These are phyloP conservation scores for Saccharata proteae DNA, from an alignment of 2,329 filamentous ascomycete genomes.

Conservation along the genomic window DNA sequence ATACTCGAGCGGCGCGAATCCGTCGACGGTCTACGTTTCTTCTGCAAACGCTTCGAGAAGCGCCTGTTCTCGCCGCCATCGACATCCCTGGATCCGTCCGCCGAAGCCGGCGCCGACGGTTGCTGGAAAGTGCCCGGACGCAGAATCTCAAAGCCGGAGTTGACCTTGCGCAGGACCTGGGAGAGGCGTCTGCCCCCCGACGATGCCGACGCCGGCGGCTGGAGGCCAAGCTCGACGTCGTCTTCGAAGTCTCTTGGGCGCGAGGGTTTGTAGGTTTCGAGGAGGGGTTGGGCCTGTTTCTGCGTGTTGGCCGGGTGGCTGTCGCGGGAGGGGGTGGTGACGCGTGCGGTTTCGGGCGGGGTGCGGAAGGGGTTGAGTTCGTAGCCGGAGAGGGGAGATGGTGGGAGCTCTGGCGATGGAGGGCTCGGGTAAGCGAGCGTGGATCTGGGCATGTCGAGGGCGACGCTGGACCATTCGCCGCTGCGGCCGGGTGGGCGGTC, in stretches of 20 bases:
- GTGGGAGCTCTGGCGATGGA: constrained; percentile 1
- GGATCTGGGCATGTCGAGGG: constrained; percentile 17
- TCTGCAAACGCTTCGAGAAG: constrained; percentile 29
- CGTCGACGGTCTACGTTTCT: constrained; percentile 28
- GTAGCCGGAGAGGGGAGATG: background rate
- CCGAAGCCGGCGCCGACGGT: constrained; percentile 15
- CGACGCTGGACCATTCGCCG: constrained; percentile 25
- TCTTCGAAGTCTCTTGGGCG: constrained; percentile 26
- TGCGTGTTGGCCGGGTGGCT: constrained; percentile 15
- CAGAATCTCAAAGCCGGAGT: constrained; percentile 30
- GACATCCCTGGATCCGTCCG: constrained; percentile 17
- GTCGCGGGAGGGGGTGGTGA: constrained; percentile 14
- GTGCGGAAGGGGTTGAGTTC: constrained; percentile 10
- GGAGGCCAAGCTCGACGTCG: constrained; percentile 11
- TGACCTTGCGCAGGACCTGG: constrained; percentile 28
- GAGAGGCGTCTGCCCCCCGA: constrained; percentile 16
- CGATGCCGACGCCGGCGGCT: too few relatives aligned
- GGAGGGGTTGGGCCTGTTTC: constrained; percentile 22
- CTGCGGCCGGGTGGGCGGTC: constrained; percentile 24
- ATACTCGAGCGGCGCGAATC: too few relatives aligned
- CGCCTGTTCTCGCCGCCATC: constrained; percentile 16
- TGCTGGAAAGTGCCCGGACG: constrained; percentile 24
- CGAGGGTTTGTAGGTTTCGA: constrained; percentile 24
- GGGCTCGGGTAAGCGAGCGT: constrained; percentile 4
- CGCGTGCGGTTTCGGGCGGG: constrained; percentile 10